Base-by-base conservation (phyloP, 1,139 yeast species). In the Saccharomyces hybrid region DNA sequence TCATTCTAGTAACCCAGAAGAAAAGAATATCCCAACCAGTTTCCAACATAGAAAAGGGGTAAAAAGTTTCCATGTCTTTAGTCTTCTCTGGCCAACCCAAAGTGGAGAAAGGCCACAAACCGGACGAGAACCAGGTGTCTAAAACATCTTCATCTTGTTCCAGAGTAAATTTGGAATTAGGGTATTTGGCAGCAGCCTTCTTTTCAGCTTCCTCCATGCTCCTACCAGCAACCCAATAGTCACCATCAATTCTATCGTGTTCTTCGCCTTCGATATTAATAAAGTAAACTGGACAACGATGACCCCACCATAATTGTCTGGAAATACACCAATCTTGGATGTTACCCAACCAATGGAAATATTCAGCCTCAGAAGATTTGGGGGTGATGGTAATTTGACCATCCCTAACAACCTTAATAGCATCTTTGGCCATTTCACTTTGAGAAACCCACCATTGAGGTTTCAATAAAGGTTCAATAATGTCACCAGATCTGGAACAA, bases 381-480 rank as follows among this genome's bases (percentile, higher is more conserved):
- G 99, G 99, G 56, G 83, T 76, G 66, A 93, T 89, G 56, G 82
- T 81, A 65, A 93, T 82, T 57, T 83, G 83, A 61, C 98, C 98
- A 49, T 79, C 78, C 73, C 81, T 83, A 59, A 93, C 97, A 54
- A 91, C 97, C 57, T 82, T 78, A 63, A 91, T 84, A 58, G 97
- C 97, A 60, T 80, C 90, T 64, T 79, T 77, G 54, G 99, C 99
- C 88, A 89, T 89, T 57, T 84, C 88, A 69, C 80, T 79, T 76
- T 91, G 97, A 59, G 87, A 78, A 62, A 93, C 98, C 97, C 98
- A 93, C 99, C 99, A 93, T 78, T 93, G 99, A 59, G 99, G 99
- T 76, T 93, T 93, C 75, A 93, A 79, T 67, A 89, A 77, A 54
- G 99, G 99, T 77, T 93, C 99, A 68, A 93, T 91, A 62, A 93